Evolutionary conservation across 768 basidiomycete genomes (phyloP), one percentile per base, ranked within the genome.

Genomic region (Agaricus blazei): DNA sequence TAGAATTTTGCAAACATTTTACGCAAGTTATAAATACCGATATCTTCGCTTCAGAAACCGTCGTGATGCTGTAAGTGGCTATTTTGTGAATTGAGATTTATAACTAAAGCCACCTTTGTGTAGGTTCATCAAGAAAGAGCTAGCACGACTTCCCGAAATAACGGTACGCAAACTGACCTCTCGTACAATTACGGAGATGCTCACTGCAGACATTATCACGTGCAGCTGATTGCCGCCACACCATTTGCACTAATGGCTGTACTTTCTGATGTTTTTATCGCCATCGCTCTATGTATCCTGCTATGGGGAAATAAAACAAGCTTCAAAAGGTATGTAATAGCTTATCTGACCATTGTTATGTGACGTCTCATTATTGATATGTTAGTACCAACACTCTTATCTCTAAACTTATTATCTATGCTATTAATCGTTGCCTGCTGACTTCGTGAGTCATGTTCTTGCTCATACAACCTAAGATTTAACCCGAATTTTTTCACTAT

Each of bases 381-480:
- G 15, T 23, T 49, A 79, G 77, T 28, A 77, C 78, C 2, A 74
- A 77, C 48, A 67, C 64, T 1, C 55, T 79, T 11, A 64, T 80
- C 14, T 73, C 72, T 14, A 69, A 64, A 1, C 63, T 80, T 26
- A 80, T 79, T 4, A 62, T 80, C 26, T 80, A 75, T 57, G 75
- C 78, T 4, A 75, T 80, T 58, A 79, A 79, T 57, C 77, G 77
- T 4, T 79, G 77, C 52, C 56, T 80, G 11, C 61, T 80, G 38
- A 79, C 78, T 29, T 75, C 75, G 77, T 79, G 57, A 51, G 75
- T 66, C 3, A 1, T 37, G 12, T 15, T 38, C 51, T n/a, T 14
- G 2, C 14, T 15, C 40, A 24, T 23, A n/a, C n/a, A 12, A 15
- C 12, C 15, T 19, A 5, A 12, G 38, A 1, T 9, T 38, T 47